Percentiles rank a stretch among this genome's conserved stretches.
Evolutionary conservation across 1,284 basidiomycete genomes (phyloP).

Genomic region (Cutaneotrichosporon dermatis): DNA sequence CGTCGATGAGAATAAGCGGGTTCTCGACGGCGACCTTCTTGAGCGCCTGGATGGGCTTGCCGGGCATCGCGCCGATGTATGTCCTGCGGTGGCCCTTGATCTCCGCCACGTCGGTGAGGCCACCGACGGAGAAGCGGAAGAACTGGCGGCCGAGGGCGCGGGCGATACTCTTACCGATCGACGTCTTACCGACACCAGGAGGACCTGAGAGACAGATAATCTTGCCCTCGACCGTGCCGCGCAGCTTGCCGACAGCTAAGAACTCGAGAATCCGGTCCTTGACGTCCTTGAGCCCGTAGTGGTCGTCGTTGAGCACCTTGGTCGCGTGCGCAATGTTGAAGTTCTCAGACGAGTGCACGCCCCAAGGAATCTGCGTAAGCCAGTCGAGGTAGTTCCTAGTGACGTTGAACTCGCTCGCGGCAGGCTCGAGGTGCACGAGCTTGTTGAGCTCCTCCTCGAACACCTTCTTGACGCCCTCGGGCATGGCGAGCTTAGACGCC

Average conservation of each 20-base stretch:
- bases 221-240: conserved; percentile 96
- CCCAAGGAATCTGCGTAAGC: conserved; percentile 96
- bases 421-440: conserved; percentile 84
- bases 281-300: conserved; percentile 92
- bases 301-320: conserved; percentile 87
- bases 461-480: conserved; percentile 83
- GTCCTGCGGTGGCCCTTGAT: conserved; percentile 98
- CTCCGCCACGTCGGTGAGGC: conserved; percentile 94
- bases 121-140: conserved; percentile 81
- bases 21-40: conserved; percentile 98
- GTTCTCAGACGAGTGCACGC: conserved; percentile 89
- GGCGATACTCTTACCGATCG: conserved; percentile 76
- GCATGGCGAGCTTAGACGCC: conserved; percentile 83
- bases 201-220: conserved; percentile 96
- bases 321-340: conserved; percentile 82
- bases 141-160: conserved; percentile 48
- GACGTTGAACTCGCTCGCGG: conserved; percentile 92
- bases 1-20: conserved; percentile 91
- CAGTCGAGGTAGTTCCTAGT: conserved; percentile 94
- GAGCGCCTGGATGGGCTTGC: conserved; percentile 95
- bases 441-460: conserved; percentile 97
- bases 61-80: conserved; percentile 92
- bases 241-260: conserved; percentile 92
- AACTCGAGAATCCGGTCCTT: conserved; percentile 98
- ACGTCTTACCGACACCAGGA: conserved; percentile 94